Base-by-base conservation (phyloP, 345 rosid species). In the Erysimum cheiranthoides region DNA sequence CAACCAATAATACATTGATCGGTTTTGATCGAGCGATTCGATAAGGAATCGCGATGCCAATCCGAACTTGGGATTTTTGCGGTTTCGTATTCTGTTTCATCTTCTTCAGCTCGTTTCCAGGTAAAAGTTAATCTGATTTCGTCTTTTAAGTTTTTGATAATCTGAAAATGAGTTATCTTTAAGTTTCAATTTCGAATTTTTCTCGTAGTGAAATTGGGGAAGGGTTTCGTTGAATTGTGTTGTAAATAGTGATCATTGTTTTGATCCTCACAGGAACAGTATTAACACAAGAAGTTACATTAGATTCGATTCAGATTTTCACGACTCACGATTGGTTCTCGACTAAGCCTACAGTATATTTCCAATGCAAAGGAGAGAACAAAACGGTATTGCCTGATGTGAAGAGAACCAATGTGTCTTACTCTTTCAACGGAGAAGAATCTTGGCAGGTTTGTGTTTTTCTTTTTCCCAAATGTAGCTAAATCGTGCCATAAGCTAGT, bases 361-460 rank as follows among this genome's bases (percentile, higher is more conserved):
- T 90, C 57, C 79, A 68, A 8, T 90, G 96, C 58, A 85, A 86
- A 77, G 90, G 88, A 77, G 90, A 85, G 84, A 88, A 86, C 82
- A 57, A 17, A 70, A 83, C 86, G 5, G 75, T 73, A 21, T 74
- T 90, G 57, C 92, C 88, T 3, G 96, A 90, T 71, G 89, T 90
- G 30, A 85, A 82, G 83, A 59, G 64, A 17, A 47, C 70, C 0
- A 46, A 81, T 35, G 79, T 65, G 0, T 16, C 82, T 31, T 90
- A 90, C 60, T 3, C 82, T 18, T 90, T 90, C 58, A 86, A 77
- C 71, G 90, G 92, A 30, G 80, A 88, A 82, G 92, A 90, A 73
- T 90, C 96, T 73, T 90, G 96, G 96, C 90, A 90, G 92, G 96
- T 88, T 61, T 51, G 54, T 31, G 1, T 50, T 1, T 49, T 8